Conservation (phyloP, 1,284 basidiomycete genomes). For the Marasmius tenuissimus region DNA sequence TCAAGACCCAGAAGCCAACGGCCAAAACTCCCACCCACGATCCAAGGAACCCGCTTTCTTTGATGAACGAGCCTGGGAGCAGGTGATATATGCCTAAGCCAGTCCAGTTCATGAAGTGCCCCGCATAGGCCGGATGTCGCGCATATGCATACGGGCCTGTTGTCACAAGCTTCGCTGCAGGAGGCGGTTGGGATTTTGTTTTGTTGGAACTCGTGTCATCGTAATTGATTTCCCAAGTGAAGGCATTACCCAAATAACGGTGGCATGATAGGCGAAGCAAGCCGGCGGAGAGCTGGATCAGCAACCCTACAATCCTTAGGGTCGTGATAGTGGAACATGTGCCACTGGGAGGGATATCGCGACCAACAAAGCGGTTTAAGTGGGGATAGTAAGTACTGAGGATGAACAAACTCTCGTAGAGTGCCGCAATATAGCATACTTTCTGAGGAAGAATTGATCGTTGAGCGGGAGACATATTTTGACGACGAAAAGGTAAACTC, state of each 20-base stretch:
- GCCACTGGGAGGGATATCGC: background rate
- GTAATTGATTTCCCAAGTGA: background rate
- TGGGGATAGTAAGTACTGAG: background rate
- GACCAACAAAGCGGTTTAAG: background rate
- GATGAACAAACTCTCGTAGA: background rate
- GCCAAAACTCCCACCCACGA: background rate
- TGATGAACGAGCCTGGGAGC: background rate
- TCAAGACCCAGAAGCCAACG: background rate
- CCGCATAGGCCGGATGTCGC: background rate
- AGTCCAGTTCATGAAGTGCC: background rate
- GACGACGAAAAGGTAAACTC: no score
- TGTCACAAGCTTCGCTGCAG: background rate
- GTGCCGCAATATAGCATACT: background rate
- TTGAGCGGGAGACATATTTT: no score
- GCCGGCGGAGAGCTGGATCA: background rate
- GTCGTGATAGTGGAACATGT: background rate
- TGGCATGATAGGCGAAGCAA: background rate
- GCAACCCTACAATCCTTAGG: background rate
- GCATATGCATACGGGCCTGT: background rate
- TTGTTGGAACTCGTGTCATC: no score
- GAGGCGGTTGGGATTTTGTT: background rate
- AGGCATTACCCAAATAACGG: background rate
- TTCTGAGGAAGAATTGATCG: no score
- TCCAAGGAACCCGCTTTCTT: background rate
- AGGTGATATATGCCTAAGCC: background rate